Evolutionary conservation across 2,329 filamentous ascomycete genomes (phyloP).

Genomic region (Bertia moriformis): DNA sequence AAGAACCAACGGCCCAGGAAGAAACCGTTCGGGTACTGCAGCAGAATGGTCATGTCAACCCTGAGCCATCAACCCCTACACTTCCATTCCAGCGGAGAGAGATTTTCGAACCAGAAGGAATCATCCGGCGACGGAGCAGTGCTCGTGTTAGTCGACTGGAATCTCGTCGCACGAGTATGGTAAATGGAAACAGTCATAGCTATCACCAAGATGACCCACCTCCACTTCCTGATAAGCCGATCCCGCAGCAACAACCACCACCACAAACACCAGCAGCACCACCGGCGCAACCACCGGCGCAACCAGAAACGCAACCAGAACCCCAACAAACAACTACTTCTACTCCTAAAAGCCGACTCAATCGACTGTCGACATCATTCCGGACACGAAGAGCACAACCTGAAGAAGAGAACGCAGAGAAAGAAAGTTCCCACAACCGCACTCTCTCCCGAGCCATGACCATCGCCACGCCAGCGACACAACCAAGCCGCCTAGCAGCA

Average conservation of each 20-base stretch:
- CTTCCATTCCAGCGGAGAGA: neutral
- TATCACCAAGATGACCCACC: no score
- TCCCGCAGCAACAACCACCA: no score
- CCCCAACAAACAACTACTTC: neutral
- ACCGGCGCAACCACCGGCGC: neutral
- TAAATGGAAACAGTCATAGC: no score
- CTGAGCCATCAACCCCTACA: conserved; percentile 2
- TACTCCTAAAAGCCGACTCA: neutral
- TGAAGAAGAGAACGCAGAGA: neutral
- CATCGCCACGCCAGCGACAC: neutral
- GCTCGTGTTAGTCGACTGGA: conserved; percentile 5
- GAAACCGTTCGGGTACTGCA: conserved; percentile 3
- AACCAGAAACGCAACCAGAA: neutral
- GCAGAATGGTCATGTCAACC: conserved; percentile 6
- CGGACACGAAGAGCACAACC: neutral
- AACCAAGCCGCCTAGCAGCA: neutral
- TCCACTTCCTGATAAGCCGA: no score
- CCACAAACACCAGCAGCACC: neutral
- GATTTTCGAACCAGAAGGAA: neutral
- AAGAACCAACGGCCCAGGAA: conserved; percentile 2
- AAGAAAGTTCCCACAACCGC: neutral
- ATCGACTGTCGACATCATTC: neutral
- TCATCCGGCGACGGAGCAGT: conserved; percentile 3
- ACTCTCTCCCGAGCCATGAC: neutral
- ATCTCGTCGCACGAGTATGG: conserved; percentile 5